Evolutionary conservation across 2,329 filamentous ascomycete species (phyloP), one percentile per base, ranked within the genome.

Genomic region (Sarocladium kiliense): DNA sequence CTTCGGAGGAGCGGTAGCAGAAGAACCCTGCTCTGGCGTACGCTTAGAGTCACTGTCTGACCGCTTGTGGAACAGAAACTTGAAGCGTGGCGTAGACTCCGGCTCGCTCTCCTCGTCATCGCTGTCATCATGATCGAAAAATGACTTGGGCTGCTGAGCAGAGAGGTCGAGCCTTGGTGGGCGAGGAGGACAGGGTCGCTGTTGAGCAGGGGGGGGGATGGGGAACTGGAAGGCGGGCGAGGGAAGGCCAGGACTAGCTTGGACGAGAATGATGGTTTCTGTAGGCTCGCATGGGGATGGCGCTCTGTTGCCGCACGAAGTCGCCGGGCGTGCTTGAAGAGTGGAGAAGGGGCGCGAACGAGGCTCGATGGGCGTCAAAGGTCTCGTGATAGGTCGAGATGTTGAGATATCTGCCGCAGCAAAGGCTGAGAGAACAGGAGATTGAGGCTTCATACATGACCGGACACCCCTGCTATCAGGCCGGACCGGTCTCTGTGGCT

Each of bases 81-180:
- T 51, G 54, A 77, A 75, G 18, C 75, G 67, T 3, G 70, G 67
- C n/a, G 59, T 57, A 2, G 55, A 58, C 30, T 77, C 74, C 14
- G 64, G 65, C 56, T 80, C 76, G 3, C 70, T 61, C 42, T 68
- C 65, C 6, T 62, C 63, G 45, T 77, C 74, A 16, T 64, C 65
- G 57, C 80, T 76, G 3, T 74, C 74, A 61, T 79, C 76, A 14
- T 70, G 60, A 47, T 80, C 77, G 58, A 80, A 80, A 23, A 79
- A 72, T 2, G 77, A 80, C n/a, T 61, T 59, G 12, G 62, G 62
- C 39, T 71, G 64, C 10, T 62, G 59, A 62, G 61, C 47, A 58
- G 54, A 53, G 32, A 41, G 50, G 16, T 53, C 32, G 42, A 62
- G 59, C 30, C 21, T 53, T 7, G 64, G 57, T 32, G 61, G 60